A percentile compares a stretch with the other conserved stretches of the same genome.
These are phyloP conservation scores for Talaromyces amestolkiae DNA, from an alignment of 2,329 filamentous ascomycete species.

Conservation along the genomic window DNA sequence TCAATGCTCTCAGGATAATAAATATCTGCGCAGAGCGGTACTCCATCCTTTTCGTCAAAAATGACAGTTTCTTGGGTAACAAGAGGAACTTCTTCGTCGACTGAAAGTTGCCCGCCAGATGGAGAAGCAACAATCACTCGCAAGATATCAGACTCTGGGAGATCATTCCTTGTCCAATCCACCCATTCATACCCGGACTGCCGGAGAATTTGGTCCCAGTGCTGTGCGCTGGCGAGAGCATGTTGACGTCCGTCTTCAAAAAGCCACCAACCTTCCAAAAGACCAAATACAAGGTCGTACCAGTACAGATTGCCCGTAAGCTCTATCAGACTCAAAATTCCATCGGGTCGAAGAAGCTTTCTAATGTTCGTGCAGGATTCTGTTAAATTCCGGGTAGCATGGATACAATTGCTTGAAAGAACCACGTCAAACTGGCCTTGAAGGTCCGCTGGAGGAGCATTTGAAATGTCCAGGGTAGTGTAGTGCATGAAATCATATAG, in stretches of 20 bases:
- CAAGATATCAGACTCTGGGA: neutral
- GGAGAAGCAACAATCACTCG: neutral
- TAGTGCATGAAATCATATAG: neutral
- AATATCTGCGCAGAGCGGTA: neutral
- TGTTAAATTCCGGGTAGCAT: neutral
- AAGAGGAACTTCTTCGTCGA: neutral
- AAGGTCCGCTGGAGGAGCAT: neutral
- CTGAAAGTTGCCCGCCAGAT: neutral
- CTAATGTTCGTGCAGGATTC: neutral
- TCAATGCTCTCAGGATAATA: neutral
- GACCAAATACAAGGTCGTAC: conserved; percentile 37
- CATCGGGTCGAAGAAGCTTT: neutral
- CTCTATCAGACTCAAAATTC: conserved; percentile 26
- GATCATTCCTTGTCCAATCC: neutral
- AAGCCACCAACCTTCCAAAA: conserved; percentile 43
- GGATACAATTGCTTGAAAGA: neutral
- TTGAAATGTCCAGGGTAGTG: neutral
- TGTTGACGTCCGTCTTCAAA: conserved; percentile 34
- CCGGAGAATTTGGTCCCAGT: conserved; percentile 21
- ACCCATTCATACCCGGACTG: neutral
- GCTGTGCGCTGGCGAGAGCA: conserved; percentile 18
- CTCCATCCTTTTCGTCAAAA: neutral
- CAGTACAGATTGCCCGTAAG: conserved; percentile 31
- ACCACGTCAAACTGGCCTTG: neutral
- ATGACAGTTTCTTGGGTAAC: neutral